A percentile compares a stretch with the other conserved stretches of the same genome.
These are phyloP conservation scores for Aspergillus brasiliensis DNA, from an alignment of 2,329 filamentous ascomycete genomes.

Conservation along the genomic window DNA sequence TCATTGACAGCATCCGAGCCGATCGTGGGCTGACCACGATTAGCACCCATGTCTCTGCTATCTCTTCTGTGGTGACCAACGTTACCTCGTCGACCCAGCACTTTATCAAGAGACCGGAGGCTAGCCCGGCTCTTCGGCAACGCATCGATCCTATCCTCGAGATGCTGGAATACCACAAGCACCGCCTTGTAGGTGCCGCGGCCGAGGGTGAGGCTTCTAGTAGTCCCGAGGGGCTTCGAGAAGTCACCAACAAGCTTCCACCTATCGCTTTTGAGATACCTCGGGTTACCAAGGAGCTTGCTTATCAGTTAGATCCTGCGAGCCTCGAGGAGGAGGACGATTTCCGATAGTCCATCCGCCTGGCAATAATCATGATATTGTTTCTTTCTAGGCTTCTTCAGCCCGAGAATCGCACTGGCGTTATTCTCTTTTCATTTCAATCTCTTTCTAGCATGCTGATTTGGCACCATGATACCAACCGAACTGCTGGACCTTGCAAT, in stretches of 20 bases:
- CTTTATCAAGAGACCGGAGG: constrained; percentile 52
- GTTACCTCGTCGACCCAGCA: constrained; percentile 68
- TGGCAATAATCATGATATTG: background rate
- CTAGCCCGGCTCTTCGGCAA: constrained; percentile 52
- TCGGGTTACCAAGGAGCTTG: constrained; percentile 75
- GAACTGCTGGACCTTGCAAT: constrained; percentile 13
- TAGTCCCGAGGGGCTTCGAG: constrained; percentile 51
- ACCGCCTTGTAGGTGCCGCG: constrained; percentile 65
- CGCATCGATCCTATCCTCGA: constrained; percentile 44
- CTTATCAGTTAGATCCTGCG: constrained; percentile 50
- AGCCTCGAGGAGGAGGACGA: constrained; percentile 43
- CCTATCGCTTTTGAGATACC: constrained; percentile 87
- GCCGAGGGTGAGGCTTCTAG: constrained; percentile 63
- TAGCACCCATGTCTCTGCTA: constrained; percentile 68
- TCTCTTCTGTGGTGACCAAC: constrained; percentile 69
- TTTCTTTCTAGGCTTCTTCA: constrained; percentile 3
- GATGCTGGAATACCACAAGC: constrained; percentile 62
- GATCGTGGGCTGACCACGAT: constrained; percentile 67
- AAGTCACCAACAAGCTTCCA: constrained; percentile 71
- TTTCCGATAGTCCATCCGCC: constrained; percentile 33
- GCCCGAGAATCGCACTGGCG: background rate
- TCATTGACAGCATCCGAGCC: constrained; percentile 71
- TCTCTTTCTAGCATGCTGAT: constrained; percentile 10
- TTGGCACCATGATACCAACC: constrained; percentile 11
- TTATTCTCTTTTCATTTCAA: constrained; percentile 9